Evolutionary conservation across 805 yeast species (phyloP).

Genomic region (Metschnikowia henanensis): DNA sequence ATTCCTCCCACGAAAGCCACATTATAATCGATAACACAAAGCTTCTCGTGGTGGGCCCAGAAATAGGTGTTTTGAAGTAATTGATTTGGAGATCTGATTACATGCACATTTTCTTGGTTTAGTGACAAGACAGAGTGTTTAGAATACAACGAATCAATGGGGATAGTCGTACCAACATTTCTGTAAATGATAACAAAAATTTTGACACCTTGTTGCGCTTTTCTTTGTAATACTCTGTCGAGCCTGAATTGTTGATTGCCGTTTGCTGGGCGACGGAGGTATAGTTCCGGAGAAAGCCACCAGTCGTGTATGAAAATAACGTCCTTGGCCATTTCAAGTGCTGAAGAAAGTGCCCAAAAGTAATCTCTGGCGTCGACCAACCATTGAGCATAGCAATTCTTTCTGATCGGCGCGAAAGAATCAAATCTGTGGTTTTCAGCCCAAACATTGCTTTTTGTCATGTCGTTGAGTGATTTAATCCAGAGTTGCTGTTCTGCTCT

Average conservation of each 20-base stretch:
- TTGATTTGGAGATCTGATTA: conserved; percentile 94
- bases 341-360: conserved; percentile 94
- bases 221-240: conserved; percentile 82
- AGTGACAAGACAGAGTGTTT: conserved; percentile 88
- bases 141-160: conserved; percentile 92
- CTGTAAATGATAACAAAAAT: conserved; percentile 89
- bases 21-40: conserved; percentile 82
- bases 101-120: conserved; percentile 79
- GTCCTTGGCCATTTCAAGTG: conserved; percentile 90
- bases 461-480: conserved; percentile 69
- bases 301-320: conserved; percentile 95
- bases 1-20: conserved; percentile 94
- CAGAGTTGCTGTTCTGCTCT: conserved; percentile 66
- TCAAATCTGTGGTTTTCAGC: conserved; percentile 70
- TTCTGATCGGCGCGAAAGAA: conserved; percentile 90
- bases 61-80: conserved; percentile 88
- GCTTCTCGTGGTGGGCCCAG: conserved; percentile 99
- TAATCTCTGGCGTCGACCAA: conserved; percentile 96
- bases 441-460: conserved; percentile 75
- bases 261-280: conserved; percentile 89
- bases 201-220: conserved; percentile 94
- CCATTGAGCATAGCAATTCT: conserved; percentile 90
- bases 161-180: conserved; percentile 90
- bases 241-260: conserved; percentile 94
- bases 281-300: conserved; percentile 97